Base-by-base conservation (phyloP, 208 protist species). In the Wallacemonas collosoma region DNA sequence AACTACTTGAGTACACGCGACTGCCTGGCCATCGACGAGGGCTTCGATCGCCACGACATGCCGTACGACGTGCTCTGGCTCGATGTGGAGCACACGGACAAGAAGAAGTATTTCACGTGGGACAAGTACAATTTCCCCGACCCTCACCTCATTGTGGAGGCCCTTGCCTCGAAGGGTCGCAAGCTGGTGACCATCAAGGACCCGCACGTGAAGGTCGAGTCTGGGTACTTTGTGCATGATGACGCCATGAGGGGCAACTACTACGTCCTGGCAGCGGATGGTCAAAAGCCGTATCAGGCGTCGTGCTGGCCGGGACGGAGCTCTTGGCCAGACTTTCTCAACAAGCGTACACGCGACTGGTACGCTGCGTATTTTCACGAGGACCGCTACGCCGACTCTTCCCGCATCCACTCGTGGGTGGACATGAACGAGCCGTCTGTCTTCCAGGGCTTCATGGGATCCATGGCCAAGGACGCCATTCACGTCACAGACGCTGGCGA, bases 351-450 rank as follows among this genome's bases (percentile, higher is more conserved):
- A 3, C 87, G 98, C 39, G 72, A 93, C 53, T 99, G 94, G 93
- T 99, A 98, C 89, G 89, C 89, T 2, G 60, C 72, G 47, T 75
- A 95, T 65, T 98, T 99, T 70, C 70, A 89, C 36, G 90, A 98
- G 66, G 84, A 97, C 62, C 75, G 81, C 7, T 99, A 99, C 73
- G 69, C 84, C 8, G 96, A 88, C 11, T 94, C 92, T 5, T 97
- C 94, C 1, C 72, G 75, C 50, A 81, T 99, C 35, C 97, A 99
- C 86, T 98, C 94, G 12, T 99, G 99, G 99, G 99, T 99, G 55
- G 98, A 99, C 89, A 99, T 99, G 99, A 99, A 99, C 77, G 93
- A 98, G 84, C 98, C 98, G 3, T 98, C 96, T 0, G 98, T 99
- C 5, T 99, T 99, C 81, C 91, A 97, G 67, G 96, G 90, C 2